These are phyloP conservation scores for Diaporthe ampelina DNA, from an alignment of 2,329 filamentous ascomycete genomes.

Conservation along the genomic window DNA sequence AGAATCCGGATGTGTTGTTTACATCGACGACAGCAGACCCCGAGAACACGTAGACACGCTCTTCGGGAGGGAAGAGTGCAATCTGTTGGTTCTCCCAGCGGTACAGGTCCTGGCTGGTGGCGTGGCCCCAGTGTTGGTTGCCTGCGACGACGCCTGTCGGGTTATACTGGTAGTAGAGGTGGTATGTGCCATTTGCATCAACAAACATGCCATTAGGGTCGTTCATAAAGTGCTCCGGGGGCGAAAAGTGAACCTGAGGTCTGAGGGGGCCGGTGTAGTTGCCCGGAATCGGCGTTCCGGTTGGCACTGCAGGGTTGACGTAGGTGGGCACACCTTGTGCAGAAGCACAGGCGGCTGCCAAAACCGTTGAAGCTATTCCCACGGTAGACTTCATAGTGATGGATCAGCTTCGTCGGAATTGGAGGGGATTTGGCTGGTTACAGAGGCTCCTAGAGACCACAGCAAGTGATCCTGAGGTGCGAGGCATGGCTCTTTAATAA, in stretches of 20 bases:
- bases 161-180: slow-evolving; percentile 73
- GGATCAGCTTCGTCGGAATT: background rate
- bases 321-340: slow-evolving; percentile 45
- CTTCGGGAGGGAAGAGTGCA: slow-evolving; percentile 65
- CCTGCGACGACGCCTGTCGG: slow-evolving; percentile 53
- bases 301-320: slow-evolving; percentile 49
- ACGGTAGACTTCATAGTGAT: slow-evolving; percentile 16
- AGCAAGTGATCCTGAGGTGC: background rate
- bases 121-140: slow-evolving; percentile 78
- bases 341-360: slow-evolving; percentile 20
- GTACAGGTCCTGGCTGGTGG: slow-evolving; percentile 72
- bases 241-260: slow-evolving; percentile 70
- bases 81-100: slow-evolving; percentile 76
- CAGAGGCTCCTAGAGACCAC: background rate
- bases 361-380: background rate
- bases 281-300: slow-evolving; percentile 45
- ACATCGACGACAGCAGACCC: slow-evolving; percentile 71
- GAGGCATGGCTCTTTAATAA: background rate
- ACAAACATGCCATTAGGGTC: slow-evolving; percentile 76
- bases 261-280: slow-evolving; percentile 52
- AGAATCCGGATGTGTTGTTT: slow-evolving; percentile 77
- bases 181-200: slow-evolving; percentile 70
- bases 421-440: background rate
- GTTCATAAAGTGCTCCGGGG: slow-evolving; percentile 68
- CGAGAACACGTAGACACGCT: slow-evolving; percentile 62